phyloP scores from a whole-genome alignment of 2,329 filamentous ascomycete species.

The Calonectria ilicicola region DNA sequence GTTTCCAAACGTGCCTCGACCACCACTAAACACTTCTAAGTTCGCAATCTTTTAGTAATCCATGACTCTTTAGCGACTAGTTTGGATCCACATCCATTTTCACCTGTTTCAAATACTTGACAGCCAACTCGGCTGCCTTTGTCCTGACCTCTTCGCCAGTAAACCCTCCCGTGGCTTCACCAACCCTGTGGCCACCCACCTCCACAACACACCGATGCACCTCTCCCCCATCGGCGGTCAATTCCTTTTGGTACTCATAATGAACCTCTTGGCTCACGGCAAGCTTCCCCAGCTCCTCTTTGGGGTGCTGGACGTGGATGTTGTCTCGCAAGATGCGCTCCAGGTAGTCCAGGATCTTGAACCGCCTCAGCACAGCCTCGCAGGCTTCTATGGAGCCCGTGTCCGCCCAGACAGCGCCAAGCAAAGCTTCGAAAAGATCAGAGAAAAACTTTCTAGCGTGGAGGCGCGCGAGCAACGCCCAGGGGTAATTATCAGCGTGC shows the following conservation, averaged over 20 bases:
- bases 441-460: constrained; percentile 82
- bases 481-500: constrained; percentile 74
- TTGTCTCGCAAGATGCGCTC: constrained; percentile 68
- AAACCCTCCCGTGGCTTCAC: constrained; percentile 58
- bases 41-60: neutral
- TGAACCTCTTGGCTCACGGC: constrained; percentile 63
- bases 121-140: constrained; percentile 65
- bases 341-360: constrained; percentile 76
- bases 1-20: neutral
- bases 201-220: constrained; percentile 60
- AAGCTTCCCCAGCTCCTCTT: constrained; percentile 74
- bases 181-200: constrained; percentile 61
- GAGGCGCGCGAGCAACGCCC: constrained; percentile 76
- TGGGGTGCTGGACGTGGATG: constrained; percentile 73
- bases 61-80: neutral
- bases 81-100: constrained; percentile 17
- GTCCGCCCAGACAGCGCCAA: constrained; percentile 90
- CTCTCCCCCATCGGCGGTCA: constrained; percentile 33
- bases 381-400: constrained; percentile 73
- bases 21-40: neutral
- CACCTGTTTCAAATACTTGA: constrained; percentile 49
- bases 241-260: constrained; percentile 59
- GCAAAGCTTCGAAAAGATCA: constrained; percentile 82
- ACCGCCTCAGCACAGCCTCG: constrained; percentile 66
- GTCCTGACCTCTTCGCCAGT: constrained; percentile 65